Evolutionary conservation across 257 asterid species (phyloP), one percentile per base, ranked within the genome.

Genomic region (Euphrasia confusa): DNA sequence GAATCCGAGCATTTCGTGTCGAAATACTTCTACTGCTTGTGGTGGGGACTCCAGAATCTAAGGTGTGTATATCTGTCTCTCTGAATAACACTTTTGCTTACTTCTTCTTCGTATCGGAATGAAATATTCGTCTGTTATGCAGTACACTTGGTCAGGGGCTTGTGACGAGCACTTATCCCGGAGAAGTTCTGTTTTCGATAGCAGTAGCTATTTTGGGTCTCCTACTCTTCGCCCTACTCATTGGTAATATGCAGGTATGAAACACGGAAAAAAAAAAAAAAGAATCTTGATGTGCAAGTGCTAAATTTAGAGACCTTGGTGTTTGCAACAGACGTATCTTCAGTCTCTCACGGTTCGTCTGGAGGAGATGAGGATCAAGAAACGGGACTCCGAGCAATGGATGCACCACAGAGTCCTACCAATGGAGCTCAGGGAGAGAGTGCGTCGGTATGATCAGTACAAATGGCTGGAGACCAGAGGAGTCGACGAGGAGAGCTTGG

Each of bases 111-210:
- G 58, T 27, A 27, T 10, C 35, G 71, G 35, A 66, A 58, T 37
- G 2, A 37, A 37, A 9, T 37, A 3, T 37, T 9, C 42, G 8
- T 37, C 12, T 37, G 0, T 37, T 69, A 37, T 54, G 63, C 82
- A 92, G 99, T 72, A 86, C 98, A 47, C 88, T 87, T 65, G 98
- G 97, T 58, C 99, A 92, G 81, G 99, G 97, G 78, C 99, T 89
- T 40, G 45, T 70, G 55, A 89, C 99, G 53, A 89, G 97, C 71
- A 89, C 97, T 24, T 89, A 89, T 72, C 91, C 97, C 2, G 86
- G 84, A 61, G 98, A 91, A 67, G 90, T 86, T 68, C 66, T 91
- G 57, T 91, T 88, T 68, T 91, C 95, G 4, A 91, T 91, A 61
- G 79, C 91, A 68, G 75, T 86, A 3, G 83, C 87, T 63, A 88